Conservation (phyloP, 2,329 filamentous ascomycete species). For the Stagonosporopsis vannaccii region DNA sequence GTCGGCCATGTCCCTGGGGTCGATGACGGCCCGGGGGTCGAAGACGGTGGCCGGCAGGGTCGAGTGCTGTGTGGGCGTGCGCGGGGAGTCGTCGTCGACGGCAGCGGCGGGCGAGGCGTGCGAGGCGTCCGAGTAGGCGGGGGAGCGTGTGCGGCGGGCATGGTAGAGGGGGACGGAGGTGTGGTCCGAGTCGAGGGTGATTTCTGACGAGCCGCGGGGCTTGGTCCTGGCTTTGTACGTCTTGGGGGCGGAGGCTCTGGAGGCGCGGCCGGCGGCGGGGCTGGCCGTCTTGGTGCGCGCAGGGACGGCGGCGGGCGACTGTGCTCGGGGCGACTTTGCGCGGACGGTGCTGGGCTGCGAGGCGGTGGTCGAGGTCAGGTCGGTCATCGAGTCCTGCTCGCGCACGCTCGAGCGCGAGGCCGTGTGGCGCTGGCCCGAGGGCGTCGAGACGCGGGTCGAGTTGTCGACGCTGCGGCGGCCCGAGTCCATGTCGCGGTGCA, state of each 20-base stretch:
- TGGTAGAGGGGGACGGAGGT: slow-evolving; percentile 56
- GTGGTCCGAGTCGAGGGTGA: slow-evolving; percentile 56
- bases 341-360: slow-evolving; percentile 51
- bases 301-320: slow-evolving; percentile 30
- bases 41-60: slow-evolving; percentile 45
- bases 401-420: slow-evolving; percentile 55
- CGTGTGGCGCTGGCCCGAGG: slow-evolving; percentile 43
- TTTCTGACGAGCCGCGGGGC: slow-evolving; percentile 49
- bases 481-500: slow-evolving; percentile 47
- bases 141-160: slow-evolving; percentile 35
- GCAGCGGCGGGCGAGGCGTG: slow-evolving; percentile 50
- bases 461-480: slow-evolving; percentile 54
- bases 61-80: slow-evolving; percentile 53
- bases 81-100: slow-evolving; percentile 58
- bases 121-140: slow-evolving; percentile 48
- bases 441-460: slow-evolving; percentile 44
- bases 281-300: slow-evolving; percentile 35
- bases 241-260: slow-evolving; percentile 31
- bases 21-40: slow-evolving; percentile 48
- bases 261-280: slow-evolving; percentile 27
- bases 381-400: slow-evolving; percentile 50
- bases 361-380: slow-evolving; percentile 53
- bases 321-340: slow-evolving; percentile 39
- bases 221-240: slow-evolving; percentile 30
- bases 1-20: slow-evolving; percentile 56